Conservation (phyloP, 495 filamentous ascomycete genomes). For the Podospora conica region DNA sequence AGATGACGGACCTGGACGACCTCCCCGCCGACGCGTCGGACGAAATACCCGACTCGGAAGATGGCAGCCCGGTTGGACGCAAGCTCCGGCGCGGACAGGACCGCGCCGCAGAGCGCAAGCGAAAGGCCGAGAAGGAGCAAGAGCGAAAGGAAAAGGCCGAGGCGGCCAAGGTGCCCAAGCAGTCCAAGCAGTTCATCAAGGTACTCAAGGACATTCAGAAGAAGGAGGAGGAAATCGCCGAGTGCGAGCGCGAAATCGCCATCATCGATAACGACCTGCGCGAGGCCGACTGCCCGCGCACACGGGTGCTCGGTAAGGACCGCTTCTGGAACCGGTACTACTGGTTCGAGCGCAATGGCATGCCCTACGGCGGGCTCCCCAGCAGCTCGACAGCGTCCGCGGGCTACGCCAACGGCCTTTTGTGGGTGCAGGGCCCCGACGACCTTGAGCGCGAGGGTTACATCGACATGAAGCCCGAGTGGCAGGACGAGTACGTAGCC, state of each 20-base stretch:
- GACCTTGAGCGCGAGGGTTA: slow-evolving; percentile 77
- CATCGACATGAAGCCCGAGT: slow-evolving; percentile 63
- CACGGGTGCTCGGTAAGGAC: slow-evolving; percentile 81
- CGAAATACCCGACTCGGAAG: slow-evolving; percentile 52
- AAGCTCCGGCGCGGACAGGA: slow-evolving; percentile 72
- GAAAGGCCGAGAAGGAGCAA: slow-evolving; percentile 76
- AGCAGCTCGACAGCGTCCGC: slow-evolving; percentile 80
- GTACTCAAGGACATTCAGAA: slow-evolving; percentile 82
- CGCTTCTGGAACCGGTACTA: slow-evolving; percentile 97
- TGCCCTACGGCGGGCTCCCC: slow-evolving; percentile 89
- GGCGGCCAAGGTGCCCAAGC: slow-evolving; percentile 78
- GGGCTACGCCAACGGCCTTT: slow-evolving; percentile 83
- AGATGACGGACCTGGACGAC: slow-evolving; percentile 58
- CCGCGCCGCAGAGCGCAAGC: slow-evolving; percentile 69
- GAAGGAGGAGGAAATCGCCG: slow-evolving; percentile 68
- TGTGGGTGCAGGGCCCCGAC: slow-evolving; percentile 96
- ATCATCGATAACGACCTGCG: slow-evolving; percentile 85
- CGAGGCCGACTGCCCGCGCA: slow-evolving; percentile 87
- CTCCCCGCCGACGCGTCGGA: slow-evolving; percentile 44
- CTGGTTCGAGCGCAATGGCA: slow-evolving; percentile 98
- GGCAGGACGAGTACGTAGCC: slow-evolving; percentile 53
- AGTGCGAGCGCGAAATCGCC: slow-evolving; percentile 76
- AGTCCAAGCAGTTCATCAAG: slow-evolving; percentile 75
- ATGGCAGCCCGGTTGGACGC: slow-evolving; percentile 59
- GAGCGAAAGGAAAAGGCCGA: slow-evolving; percentile 74